A percentile compares a stretch with the other conserved stretches of the same genome.
Evolutionary conservation across 768 basidiomycete genomes (phyloP).

Genomic region (Hypsizygus marmoreus): DNA sequence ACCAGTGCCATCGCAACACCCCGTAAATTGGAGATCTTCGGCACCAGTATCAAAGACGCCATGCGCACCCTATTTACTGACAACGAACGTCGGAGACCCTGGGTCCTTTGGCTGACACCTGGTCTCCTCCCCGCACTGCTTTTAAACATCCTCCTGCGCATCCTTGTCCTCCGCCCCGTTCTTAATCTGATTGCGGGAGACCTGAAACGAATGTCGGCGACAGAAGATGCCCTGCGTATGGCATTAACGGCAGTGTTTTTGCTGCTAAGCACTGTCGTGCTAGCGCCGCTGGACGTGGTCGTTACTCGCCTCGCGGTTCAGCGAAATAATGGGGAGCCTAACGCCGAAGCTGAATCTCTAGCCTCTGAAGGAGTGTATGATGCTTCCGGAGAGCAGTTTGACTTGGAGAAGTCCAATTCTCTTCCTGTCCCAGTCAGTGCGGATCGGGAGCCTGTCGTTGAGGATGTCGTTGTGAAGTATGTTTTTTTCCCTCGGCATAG

Average conservation of each 20-base stretch:
- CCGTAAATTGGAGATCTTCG: constrained; percentile 50
- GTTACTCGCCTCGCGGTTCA: constrained; percentile 26
- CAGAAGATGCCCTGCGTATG: not conserved
- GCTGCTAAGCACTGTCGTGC: constrained; percentile 17
- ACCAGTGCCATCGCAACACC: constrained; percentile 52
- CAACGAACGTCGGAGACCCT: constrained; percentile 60
- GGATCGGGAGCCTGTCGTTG: not conserved
- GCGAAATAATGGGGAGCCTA: constrained; percentile 10
- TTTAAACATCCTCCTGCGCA: constrained; percentile 36
- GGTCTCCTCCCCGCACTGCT: constrained; percentile 50
- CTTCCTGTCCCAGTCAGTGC: not conserved
- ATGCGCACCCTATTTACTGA: constrained; percentile 56
- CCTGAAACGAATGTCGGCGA: not conserved
- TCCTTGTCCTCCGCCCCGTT: constrained; percentile 24
- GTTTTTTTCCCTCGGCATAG: constrained; percentile 1
- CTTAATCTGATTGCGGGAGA: constrained; percentile 23
- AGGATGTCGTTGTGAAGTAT: constrained; percentile 12
- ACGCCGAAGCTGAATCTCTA: not conserved
- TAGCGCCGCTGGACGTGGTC: constrained; percentile 27
- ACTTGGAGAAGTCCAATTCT: too few species aligned
- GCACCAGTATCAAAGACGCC: constrained; percentile 41
- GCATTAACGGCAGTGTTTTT: constrained; percentile 6
- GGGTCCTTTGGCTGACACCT: constrained; percentile 55
- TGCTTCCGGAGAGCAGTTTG: not conserved
- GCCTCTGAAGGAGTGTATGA: not conserved